phyloP scores from a whole-genome alignment of 1,284 basidiomycete species.

The Rhodotorula sp. region DNA sequence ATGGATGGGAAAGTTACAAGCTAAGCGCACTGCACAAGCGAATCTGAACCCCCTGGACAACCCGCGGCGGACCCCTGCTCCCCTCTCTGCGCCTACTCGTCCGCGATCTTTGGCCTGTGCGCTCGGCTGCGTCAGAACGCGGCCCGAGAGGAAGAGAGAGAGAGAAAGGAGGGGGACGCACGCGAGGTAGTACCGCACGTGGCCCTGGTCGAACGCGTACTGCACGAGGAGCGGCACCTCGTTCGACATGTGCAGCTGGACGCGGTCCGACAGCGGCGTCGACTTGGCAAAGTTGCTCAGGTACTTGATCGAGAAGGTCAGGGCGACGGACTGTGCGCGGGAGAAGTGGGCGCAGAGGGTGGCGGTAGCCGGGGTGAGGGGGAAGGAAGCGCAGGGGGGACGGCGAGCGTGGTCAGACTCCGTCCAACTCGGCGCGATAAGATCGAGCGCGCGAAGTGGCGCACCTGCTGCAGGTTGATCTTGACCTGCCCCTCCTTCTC shows the following conservation, averaged over 20 bases:
- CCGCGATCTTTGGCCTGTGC: not conserved
- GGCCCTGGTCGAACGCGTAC: slow-evolving; percentile 79
- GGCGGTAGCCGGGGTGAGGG: slow-evolving; percentile 40
- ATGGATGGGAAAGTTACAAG: not conserved
- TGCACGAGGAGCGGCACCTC: slow-evolving; percentile 86
- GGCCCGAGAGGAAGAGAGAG: not conserved
- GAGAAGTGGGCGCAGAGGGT: not conserved
- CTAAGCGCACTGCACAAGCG: not conserved
- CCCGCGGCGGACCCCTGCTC: not conserved
- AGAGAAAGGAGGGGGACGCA: not conserved
- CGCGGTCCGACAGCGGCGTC: slow-evolving; percentile 69
- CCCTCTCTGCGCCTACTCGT: not conserved
- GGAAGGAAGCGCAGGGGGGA: slow-evolving; percentile 18
- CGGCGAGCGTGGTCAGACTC: not conserved
- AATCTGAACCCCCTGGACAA: not conserved
- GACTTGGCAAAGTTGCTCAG: slow-evolving; percentile 97
- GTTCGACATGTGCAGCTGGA: slow-evolving; percentile 83
- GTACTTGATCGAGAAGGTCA: slow-evolving; percentile 97
- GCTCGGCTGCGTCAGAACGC: not conserved
- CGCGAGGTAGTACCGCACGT: slow-evolving; percentile 81
- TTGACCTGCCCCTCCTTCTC: slow-evolving; percentile 57
- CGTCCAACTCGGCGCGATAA: not conserved
- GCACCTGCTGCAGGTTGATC: slow-evolving; percentile 72
- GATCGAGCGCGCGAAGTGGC: not conserved
- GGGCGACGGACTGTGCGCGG: slow-evolving; percentile 69